Evolutionary conservation across 805 yeast species (phyloP), one percentile per base, ranked within the genome.

Genomic region (Torulaspora quercuum): DNA sequence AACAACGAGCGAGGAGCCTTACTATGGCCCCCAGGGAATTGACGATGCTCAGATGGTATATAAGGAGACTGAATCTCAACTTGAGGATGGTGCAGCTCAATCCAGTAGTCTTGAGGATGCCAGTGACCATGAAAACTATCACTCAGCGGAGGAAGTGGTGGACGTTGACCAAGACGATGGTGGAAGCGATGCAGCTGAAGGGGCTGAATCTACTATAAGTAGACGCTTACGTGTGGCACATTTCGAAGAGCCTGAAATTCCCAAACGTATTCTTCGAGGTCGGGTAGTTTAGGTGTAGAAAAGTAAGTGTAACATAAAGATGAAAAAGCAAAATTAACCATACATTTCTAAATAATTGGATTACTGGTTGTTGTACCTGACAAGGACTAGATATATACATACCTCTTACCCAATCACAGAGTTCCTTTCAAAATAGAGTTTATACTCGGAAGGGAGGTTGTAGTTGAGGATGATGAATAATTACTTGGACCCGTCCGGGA

Each of bases 361-460:
- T 26, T 20, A 26, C 10, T 16, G 29, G 18, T 26, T 20, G 20
- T 20, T 26, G n/a, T n/a, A 26, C 11, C 15, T 10, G 9, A 10
- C 24, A 11, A 10, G 24, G 11, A 11, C 9, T 25, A 25, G 11
- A 25, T 12, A 12, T 25, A 6, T 25, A 25, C 27, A 25, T 21
- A 22, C 5, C 8, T 15, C 12, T 17, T 24, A 12, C 24, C 17
- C 21, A 19, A 9, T 38, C 36, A 49, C 27, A 49, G 37, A 31
- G 54, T 52, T 23, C 49, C 50, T 33, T 52, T 50, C 30, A 55
- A 45, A 21, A 54, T 48, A n/a, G 53, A 43, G 34, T 44, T 50
- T 12, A 56, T 49, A 29, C 59, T 47, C 16, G 61, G 61, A 34
- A 56, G 37, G 19, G 48, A 44, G 11, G 49, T 42, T 6, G 48